A percentile compares a stretch with the other conserved stretches of the same genome.
Evolutionary conservation across 495 filamentous ascomycete genomes (phyloP).

Genomic region (Neurospora sp.): DNA sequence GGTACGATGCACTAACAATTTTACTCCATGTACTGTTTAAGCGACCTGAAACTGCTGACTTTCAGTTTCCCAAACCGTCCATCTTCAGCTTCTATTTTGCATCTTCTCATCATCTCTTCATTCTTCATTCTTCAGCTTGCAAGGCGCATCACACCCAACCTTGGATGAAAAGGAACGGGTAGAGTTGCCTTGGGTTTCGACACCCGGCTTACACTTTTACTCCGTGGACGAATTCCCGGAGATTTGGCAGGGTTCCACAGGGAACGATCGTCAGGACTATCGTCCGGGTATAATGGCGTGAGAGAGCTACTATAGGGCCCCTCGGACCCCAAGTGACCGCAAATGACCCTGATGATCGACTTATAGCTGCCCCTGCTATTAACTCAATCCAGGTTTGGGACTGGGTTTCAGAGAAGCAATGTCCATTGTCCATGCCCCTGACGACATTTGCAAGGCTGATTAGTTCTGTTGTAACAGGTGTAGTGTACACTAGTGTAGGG

Average conservation of each 20-base stretch:
- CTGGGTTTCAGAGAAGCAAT: not conserved
- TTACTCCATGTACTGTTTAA: not conserved
- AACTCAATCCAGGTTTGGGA: not conserved
- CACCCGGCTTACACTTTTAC: no score
- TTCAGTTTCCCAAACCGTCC: not conserved
- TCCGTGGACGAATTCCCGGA: slow-evolving; percentile 4
- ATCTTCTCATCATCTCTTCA: not conserved
- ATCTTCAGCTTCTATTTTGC: not conserved
- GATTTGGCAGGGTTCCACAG: not conserved
- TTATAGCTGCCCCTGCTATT: not conserved
- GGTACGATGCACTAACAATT: not conserved
- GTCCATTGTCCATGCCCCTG: no score
- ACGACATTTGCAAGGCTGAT: not conserved
- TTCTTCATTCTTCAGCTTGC: not conserved
- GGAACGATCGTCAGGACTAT: not conserved
- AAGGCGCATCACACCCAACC: no score
- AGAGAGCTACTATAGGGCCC: not conserved
- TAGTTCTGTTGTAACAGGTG: not conserved
- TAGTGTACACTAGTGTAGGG: no score
- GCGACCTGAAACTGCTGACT: not conserved
- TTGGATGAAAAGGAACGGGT: no score
- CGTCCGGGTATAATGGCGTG: slow-evolving; percentile 2
- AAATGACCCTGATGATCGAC: not conserved
- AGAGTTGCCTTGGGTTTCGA: not conserved
- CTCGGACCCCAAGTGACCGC: no score